These are phyloP conservation scores for Mycocentrospora acerina DNA, from an alignment of 2,329 filamentous ascomycete species.

Conservation along the genomic window DNA sequence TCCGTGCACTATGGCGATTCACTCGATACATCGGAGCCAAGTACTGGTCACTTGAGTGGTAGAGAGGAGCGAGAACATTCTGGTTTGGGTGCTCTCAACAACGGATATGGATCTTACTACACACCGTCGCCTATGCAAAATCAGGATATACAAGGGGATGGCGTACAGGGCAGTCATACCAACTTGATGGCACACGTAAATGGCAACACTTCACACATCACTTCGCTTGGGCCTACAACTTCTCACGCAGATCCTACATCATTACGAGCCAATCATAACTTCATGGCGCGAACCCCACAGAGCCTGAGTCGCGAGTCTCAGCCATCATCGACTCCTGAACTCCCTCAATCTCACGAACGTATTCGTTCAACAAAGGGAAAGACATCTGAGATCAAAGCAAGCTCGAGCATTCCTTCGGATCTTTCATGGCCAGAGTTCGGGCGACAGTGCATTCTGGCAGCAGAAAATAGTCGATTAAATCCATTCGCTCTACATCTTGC, in stretches of 20 bases:
- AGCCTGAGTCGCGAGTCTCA: slow-evolving; percentile 25
- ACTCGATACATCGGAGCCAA: slow-evolving; percentile 39
- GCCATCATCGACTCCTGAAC: slow-evolving; percentile 36
- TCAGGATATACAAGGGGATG: slow-evolving; percentile 23
- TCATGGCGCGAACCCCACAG: slow-evolving; percentile 25
- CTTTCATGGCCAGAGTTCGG: slow-evolving; percentile 77
- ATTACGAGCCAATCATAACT: slow-evolving; percentile 9
- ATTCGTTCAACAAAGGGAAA: slow-evolving; percentile 23
- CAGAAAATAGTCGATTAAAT: slow-evolving; percentile 84
- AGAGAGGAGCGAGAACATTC: slow-evolving; percentile 35
- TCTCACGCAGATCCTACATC: slow-evolving; percentile 8
- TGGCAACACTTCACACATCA: slow-evolving; percentile 8
- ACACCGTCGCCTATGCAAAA: slow-evolving; percentile 32
- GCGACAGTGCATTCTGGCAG: slow-evolving; percentile 86
- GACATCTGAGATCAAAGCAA: slow-evolving; percentile 52
- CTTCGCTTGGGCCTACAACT: slow-evolving; percentile 10
- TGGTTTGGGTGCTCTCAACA: slow-evolving; percentile 30
- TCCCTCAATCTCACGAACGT: slow-evolving; percentile 24
- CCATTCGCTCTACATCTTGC: slow-evolving; percentile 84
- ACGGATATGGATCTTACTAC: slow-evolving; percentile 29
- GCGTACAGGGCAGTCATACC: slow-evolving; percentile 7
- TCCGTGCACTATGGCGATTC: slow-evolving; percentile 43
- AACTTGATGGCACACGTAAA: slow-evolving; percentile 14
- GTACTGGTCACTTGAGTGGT: slow-evolving; percentile 33
- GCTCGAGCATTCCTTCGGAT: slow-evolving; percentile 78